These are phyloP conservation scores for Leucogyrophana mollusca DNA, from an alignment of 768 basidiomycete genomes.

Conservation along the genomic window DNA sequence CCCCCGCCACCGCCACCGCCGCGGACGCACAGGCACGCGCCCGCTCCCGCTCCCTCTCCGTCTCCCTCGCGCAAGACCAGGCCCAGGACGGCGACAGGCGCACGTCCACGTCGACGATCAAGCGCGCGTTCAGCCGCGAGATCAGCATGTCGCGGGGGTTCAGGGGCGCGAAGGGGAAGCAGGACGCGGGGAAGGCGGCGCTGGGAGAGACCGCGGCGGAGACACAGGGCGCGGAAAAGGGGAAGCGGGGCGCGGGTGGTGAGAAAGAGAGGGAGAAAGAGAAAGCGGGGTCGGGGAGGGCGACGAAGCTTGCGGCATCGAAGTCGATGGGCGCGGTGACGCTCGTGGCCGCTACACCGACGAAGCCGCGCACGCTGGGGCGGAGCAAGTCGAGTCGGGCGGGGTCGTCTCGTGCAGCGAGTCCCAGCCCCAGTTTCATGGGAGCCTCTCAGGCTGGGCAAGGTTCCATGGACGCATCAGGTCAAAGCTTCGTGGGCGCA, in stretches of 20 bases:
- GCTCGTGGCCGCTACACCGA: conserved; percentile 58
- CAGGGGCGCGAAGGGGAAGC: conserved; percentile 45
- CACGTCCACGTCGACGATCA: conserved; percentile 34
- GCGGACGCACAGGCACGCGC: conserved; percentile 31
- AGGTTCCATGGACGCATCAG: no score
- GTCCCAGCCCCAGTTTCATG: background rate
- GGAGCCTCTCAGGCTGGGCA: no score
- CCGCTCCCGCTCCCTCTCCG: conserved; percentile 62
- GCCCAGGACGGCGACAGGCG: conserved; percentile 25
- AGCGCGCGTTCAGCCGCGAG: conserved; percentile 62
- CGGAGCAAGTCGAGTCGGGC: no score
- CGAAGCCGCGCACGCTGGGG: conserved; percentile 29
- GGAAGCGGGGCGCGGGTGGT: background rate
- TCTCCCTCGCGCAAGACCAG: conserved; percentile 69
- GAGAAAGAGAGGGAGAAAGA: no score
- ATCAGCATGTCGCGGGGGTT: conserved; percentile 77
- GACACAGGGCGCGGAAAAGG: conserved; percentile 4
- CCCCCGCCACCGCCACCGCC: background rate
- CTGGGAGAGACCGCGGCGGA: conserved; percentile 10
- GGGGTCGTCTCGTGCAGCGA: no score
- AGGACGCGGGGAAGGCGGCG: conserved; percentile 8
- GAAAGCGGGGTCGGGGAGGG: conserved; percentile 7
- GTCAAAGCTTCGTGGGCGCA: no score
- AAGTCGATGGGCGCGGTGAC: conserved; percentile 42
- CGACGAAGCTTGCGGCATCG: conserved; percentile 46